Percentiles rank a stretch among this genome's conserved stretches.
These are phyloP conservation scores for Apophysomyces sp. DNA, from an alignment of 371 early-diverging fungal species.

Conservation along the genomic window DNA sequence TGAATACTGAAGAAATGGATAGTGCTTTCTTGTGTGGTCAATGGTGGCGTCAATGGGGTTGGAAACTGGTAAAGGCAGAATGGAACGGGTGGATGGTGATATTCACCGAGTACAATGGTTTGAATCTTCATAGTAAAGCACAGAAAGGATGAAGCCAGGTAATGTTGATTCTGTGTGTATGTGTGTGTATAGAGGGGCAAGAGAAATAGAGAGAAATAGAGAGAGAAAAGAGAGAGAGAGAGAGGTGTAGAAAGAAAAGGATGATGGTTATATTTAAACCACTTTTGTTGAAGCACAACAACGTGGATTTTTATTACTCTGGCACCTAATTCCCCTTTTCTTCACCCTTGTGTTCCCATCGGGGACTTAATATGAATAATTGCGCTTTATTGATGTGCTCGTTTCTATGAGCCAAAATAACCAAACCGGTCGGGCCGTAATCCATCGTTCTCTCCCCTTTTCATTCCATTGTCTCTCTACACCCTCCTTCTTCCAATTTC, in stretches of 20 bases:
- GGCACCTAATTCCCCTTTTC: not conserved
- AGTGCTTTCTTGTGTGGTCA: slow-evolving; percentile 4
- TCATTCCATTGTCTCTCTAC: not conserved
- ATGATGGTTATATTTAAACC: not conserved
- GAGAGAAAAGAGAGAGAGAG: not conserved
- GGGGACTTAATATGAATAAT: slow-evolving; percentile 2
- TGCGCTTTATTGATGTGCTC: slow-evolving; percentile 2
- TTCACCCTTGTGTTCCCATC: slow-evolving; percentile 3
- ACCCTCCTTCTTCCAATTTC: not conserved
- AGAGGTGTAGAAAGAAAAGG: not conserved
- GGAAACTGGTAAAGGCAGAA: slow-evolving; percentile 23
- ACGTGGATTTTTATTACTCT: not conserved
- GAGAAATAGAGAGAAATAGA: not conserved
- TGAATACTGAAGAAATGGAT: slow-evolving; percentile 16
- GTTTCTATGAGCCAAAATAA: slow-evolving; percentile 1
- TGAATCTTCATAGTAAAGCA: slow-evolving; percentile 2
- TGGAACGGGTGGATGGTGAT: slow-evolving; percentile 9
- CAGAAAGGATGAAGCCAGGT: not conserved
- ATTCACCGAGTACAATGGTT: slow-evolving; percentile 13
- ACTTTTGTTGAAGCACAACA: not conserved
- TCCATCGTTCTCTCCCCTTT: not conserved
- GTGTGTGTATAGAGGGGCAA: too few relatives aligned
- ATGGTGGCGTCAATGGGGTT: slow-evolving; percentile 21
- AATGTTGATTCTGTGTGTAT: too few relatives aligned
- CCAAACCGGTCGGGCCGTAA: not conserved